Base-by-base conservation (phyloP, 2,329 filamentous ascomycete genomes). In the Tolypocladium inflatum region DNA sequence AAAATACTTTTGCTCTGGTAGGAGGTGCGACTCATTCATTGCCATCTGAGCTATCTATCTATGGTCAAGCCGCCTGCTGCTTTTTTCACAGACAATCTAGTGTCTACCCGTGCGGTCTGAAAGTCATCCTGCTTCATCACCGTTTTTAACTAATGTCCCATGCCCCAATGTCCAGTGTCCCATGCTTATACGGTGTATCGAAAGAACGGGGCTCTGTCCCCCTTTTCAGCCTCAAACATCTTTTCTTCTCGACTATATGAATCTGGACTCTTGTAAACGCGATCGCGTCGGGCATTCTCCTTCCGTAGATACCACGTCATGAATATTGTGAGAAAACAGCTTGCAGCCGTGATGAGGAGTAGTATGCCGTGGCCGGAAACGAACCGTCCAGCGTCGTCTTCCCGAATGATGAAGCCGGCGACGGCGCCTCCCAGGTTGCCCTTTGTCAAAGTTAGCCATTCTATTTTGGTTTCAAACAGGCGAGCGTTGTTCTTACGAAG, bases 351-450 rank as follows among this genome's bases (percentile, higher is more conserved):
- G 60, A 85, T 72, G 5, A 74, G 74, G 42, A 86, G 67, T 2
- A 83, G 84, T 8, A 83, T 76, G 0, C 80, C 80, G 64, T 88
- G 84, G 10, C 84, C 85, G 37, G 76, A 75, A 54, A 82, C 71
- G 67, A 82, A 87, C 39, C 81, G 74, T 2, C 81, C 81, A 0
- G 71, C 77, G 39, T 84, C 80, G 35, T 65, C 60, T 60, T 64
- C 63, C 58, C 66, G 69, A 63, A 70, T 69, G 55, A 72, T 65
- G 57, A 72, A 73, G 52, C 69, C 70, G 56, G 71, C 65, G 43
- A 71, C 57, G 54, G 70, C 68, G 60, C 70, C 71, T 55, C 71
- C 71, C 9, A 72, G 65, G 62, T 73, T 77, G 62, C 70, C 70
- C 67, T 70, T 17, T 39, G 1, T 38, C 13, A 38, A 17, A 38